Evolutionary conservation across 352 stramenopile species (phyloP).

Genomic region (Globisporangium megalacanthum): DNA sequence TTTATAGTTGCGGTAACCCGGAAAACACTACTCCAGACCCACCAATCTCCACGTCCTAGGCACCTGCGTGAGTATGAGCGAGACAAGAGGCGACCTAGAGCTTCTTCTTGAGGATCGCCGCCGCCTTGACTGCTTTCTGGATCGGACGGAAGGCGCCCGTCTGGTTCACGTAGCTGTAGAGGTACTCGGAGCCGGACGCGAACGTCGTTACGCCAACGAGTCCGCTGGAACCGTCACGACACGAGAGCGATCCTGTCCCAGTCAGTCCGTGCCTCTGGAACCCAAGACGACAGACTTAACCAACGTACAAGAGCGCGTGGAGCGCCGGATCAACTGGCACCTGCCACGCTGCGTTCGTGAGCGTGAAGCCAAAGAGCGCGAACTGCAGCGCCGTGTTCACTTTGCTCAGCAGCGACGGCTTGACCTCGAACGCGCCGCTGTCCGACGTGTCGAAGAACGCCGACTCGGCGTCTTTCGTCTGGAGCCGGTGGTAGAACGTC

Average conservation of each 20-base stretch:
- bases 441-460: conserved; percentile 81
- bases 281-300: neutral
- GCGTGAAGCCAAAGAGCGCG: conserved; percentile 58
- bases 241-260: neutral
- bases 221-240: conserved; percentile 23
- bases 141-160: conserved; percentile 63
- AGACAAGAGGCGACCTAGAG: neutral
- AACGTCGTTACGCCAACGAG: conserved; percentile 70
- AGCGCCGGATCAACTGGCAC: conserved; percentile 53
- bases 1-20: no score
- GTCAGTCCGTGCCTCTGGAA: neutral
- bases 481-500: conserved; percentile 71
- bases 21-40: neutral
- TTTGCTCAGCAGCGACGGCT: conserved; percentile 69
- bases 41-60: no score
- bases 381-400: conserved; percentile 80
- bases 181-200: conserved; percentile 69
- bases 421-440: conserved; percentile 61
- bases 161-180: conserved; percentile 68
- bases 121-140: conserved; percentile 18
- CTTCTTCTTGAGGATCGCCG: conserved; percentile 6
- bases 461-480: conserved; percentile 59
- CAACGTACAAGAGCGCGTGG: conserved; percentile 59
- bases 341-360: conserved; percentile 73
- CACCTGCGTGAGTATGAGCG: no score